Conservation (phyloP, 2,329 filamentous ascomycete genomes). For the Trichoderma hamatum region DNA sequence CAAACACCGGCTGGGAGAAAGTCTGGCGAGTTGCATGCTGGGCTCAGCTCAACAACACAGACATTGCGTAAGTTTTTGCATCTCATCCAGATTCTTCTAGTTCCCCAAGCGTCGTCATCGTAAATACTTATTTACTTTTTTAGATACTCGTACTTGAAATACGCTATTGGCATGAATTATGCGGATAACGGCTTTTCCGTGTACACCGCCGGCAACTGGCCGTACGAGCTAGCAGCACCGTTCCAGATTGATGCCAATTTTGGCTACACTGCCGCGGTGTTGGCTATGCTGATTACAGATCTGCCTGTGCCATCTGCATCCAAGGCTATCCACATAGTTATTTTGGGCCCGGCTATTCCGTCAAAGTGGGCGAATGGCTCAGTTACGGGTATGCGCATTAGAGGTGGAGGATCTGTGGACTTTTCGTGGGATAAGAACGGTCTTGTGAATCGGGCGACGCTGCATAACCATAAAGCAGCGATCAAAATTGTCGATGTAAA, state of each 20-base stretch:
- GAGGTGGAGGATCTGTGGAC: slow-evolving; percentile 48
- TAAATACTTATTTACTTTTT: not conserved
- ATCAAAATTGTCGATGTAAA: slow-evolving; percentile 26
- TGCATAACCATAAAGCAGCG: slow-evolving; percentile 10
- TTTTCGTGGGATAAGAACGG: slow-evolving; percentile 48
- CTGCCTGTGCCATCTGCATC: slow-evolving; percentile 39
- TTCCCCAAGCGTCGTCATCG: rapidly evolving
- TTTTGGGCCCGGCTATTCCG: slow-evolving; percentile 54
- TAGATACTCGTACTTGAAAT: slow-evolving; percentile 53
- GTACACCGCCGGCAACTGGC: slow-evolving; percentile 42
- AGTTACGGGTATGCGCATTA: slow-evolving; percentile 48
- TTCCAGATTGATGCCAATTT: slow-evolving; percentile 66
- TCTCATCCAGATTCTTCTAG: not conserved
- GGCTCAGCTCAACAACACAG: slow-evolving; percentile 57
- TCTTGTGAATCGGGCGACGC: slow-evolving; percentile 21
- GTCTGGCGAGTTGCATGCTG: slow-evolving; percentile 61
- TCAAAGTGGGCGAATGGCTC: slow-evolving; percentile 47
- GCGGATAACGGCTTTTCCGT: slow-evolving; percentile 55
- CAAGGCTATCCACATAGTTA: slow-evolving; percentile 40
- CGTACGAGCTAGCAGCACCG: slow-evolving; percentile 44
- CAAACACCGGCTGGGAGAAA: slow-evolving; percentile 61
- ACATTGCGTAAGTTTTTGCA: slow-evolving; percentile 27
- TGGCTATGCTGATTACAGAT: slow-evolving; percentile 58
- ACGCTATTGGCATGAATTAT: slow-evolving; percentile 54
- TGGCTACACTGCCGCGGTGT: slow-evolving; percentile 52